Base-by-base conservation (phyloP, 2,329 filamentous ascomycete genomes). In the Akanthomyces uredinophilus region DNA sequence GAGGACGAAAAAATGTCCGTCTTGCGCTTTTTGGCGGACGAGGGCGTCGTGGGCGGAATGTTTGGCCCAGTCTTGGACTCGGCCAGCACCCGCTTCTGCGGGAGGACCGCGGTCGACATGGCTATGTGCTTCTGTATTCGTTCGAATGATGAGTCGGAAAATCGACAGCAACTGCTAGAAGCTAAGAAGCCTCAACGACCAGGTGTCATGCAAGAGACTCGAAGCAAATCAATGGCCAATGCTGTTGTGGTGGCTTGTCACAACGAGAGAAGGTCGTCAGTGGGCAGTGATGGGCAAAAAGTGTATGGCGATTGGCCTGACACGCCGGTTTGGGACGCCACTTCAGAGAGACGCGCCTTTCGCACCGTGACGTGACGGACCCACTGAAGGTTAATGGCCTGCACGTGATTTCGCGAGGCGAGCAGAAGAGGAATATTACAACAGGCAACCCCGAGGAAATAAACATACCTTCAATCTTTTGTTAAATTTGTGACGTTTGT, bases 21-120 rank as follows among this genome's bases (percentile, higher is more conserved):
- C 76, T 91, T 96, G 65, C 91, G 84, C 77, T 95, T 96, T 81
- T 98, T 98, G 57, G 84, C 77, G 1, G 86, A 77, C 4, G 77
- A 71, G 3, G 81, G 78, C 18, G 87, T 84, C 1, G 83, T 78
- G 63, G 80, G 72, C 65, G 83, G 73, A 63, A 86, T 80, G 70
- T 89, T 90, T 68, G 82, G 83, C 64, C 84, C 83, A 67, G 83
- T 81, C 69, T 83, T 89, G 63, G 86, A 85, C 64, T 92, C 89
- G 66, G 83, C 86, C 54, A 92, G 79, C 68, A 89, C 86, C 71
- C 90, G 86, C 78, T 92, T 92, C 75, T 90, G 86, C 60, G 89
- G 85, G 61, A 87, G 74, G 64, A 82, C 71, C 64, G 78, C 73
- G 64, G 80, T 75, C 65, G 81, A 73, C 82, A 84, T 84, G 69